Conservation (phyloP, 768 basidiomycete genomes). For the Kwoniella pini region DNA sequence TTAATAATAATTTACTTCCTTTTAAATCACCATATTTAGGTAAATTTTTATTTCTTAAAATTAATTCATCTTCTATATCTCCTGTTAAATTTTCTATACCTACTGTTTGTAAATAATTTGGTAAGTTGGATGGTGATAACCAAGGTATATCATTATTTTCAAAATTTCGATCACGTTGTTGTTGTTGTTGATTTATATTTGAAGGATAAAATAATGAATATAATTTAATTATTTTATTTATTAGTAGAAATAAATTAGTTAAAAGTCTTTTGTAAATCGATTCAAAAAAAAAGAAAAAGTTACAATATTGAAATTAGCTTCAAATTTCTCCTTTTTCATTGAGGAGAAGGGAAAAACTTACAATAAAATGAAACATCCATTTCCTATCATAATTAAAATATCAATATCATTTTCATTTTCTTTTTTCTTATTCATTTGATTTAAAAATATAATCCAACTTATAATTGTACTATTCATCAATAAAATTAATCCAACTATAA, state of each 20-base stretch:
- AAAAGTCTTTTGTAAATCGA: no score
- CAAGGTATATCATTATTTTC: no score
- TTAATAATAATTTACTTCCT: conserved; percentile 15
- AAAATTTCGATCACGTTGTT: no score
- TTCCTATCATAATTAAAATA: conserved; percentile 2
- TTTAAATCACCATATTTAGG: conserved; percentile 26
- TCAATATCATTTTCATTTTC: background rate
- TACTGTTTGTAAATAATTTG: conserved; percentile 7
- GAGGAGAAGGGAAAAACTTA: no score
- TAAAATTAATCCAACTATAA: no score
- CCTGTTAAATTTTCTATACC: conserved; percentile 9
- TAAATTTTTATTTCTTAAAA: conserved; percentile 3
- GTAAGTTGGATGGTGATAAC: conserved; percentile 3
- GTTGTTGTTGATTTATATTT: no score
- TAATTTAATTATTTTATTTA: no score
- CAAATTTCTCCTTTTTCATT: no score
- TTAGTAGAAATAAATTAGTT: no score
- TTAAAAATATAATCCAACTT: conserved; percentile 1
- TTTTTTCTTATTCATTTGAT: background rate
- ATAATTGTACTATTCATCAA: background rate
- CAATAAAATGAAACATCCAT: conserved; percentile 10
- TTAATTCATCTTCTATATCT: conserved; percentile 18
- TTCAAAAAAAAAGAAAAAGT: no score
- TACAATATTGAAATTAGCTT: no score
- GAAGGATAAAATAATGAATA: no score